Evolutionary conservation across 2,329 filamentous ascomycete species (phyloP), one percentile per base, ranked within the genome.

Genomic region (Botrytis pseudocinerea): DNA sequence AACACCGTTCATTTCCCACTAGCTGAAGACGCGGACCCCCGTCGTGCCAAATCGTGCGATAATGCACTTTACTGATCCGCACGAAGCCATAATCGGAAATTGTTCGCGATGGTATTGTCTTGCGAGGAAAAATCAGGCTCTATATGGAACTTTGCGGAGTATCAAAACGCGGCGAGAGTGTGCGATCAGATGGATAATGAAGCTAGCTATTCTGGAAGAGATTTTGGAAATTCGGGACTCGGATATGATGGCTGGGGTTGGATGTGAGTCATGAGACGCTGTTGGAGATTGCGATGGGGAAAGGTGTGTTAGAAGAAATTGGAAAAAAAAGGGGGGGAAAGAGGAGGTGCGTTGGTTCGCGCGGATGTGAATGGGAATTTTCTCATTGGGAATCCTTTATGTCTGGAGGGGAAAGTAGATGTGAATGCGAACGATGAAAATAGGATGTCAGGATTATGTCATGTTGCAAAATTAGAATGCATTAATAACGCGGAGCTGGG

Each of bases 121-220:
- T 76, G 78, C 10, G 81, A 81, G 22, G 82, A 83, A 5, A 79
- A 83, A 71, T 79, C 82, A n/a, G 82, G 83, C 71, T 79, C 80
- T 51, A 79, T 79, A 61, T 82, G 82, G 73, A 78, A 79, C 22
- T 78, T 40, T n/a, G 76, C 73, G 25, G 72, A 76, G 32, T 64
- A 73, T 48, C 73, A 75, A 69, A 64, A 68, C 16, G 74, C 76
- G 12, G 75, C 77, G 46, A 57, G 70, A 64, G 69, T 60, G 12
- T 76, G 75, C 20, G 70, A 62, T 4, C 69, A 73, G 3, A 69
- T 74, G 14, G 77, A 76, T 9, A 76, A 76, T 51, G n/a, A 10
- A 38, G 38, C 38, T 78, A 4, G 72, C 69, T 6, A 76, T 70
- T 18, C 70, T 77, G 59, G 71, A 75, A 51, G 60, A 75, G 25